These are phyloP conservation scores for Galeopsis tetrahit DNA, from an alignment of 257 asterid genomes.

Conservation along the genomic window DNA sequence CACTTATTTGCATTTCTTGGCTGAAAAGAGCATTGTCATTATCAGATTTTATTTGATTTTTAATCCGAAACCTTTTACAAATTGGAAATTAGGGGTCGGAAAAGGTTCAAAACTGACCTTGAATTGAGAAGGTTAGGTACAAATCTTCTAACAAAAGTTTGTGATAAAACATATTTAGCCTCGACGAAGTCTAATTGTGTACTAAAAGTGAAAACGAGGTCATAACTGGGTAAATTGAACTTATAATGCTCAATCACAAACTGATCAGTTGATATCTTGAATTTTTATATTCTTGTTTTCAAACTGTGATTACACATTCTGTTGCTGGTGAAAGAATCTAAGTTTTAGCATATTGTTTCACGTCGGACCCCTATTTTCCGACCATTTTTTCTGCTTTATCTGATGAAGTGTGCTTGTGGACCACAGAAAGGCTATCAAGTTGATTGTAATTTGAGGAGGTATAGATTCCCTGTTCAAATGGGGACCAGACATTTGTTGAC, in stretches of 20 bases:
- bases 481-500: constrained; percentile 9
- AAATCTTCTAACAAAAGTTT: not conserved
- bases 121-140: too few species aligned
- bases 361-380: not conserved
- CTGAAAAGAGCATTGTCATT: not conserved
- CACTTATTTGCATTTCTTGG: constrained; percentile 11
- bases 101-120: too few species aligned
- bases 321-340: constrained; percentile 3
- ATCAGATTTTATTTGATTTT: not conserved
- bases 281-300: not conserved
- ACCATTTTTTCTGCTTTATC: not conserved
- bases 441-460: constrained; percentile 20
- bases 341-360: not conserved
- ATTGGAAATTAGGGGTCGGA: too few species aligned
- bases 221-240: not conserved
- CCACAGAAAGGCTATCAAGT: constrained; percentile 20
- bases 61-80: too few species aligned
- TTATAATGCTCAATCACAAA: not conserved
- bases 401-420: constrained; percentile 24
- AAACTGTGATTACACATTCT: not conserved
- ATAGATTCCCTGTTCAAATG: constrained; percentile 5
- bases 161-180: not conserved
- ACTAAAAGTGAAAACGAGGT: not conserved
- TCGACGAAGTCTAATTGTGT: not conserved
- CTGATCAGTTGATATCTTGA: not conserved